Percentiles rank a stretch among this genome's conserved stretches.
Conservation (phyloP, 768 basidiomycete genomes). For the Rossbeevera mucosa region DNA sequence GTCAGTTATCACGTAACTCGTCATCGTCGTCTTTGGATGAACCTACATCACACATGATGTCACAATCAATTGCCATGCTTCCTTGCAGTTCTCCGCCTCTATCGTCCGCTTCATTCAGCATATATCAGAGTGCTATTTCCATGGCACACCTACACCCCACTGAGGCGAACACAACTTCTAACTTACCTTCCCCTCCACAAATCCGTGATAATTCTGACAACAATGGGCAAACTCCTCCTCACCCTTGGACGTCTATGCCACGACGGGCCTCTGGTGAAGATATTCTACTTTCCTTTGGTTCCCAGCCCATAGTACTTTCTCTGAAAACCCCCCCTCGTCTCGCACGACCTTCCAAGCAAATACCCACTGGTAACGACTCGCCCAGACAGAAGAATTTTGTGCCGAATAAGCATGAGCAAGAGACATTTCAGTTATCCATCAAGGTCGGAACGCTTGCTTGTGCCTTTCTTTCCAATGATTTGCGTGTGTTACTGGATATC, state of each 20-base stretch:
- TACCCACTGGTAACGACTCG: not conserved
- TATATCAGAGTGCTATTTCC: slow-evolving; percentile 76
- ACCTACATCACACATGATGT: slow-evolving; percentile 61
- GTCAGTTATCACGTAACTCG: slow-evolving; percentile 41
- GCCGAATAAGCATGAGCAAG: slow-evolving; percentile 16
- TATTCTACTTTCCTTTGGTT: slow-evolving; percentile 55
- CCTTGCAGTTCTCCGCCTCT: slow-evolving; percentile 47
- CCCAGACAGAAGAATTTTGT: slow-evolving; percentile 5
- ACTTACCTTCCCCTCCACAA: not conserved
- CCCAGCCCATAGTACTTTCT: slow-evolving; percentile 54
- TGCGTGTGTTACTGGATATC: slow-evolving; percentile 46
- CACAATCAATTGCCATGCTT: slow-evolving; percentile 65
- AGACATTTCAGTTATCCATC: slow-evolving; percentile 39
- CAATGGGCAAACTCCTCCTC: slow-evolving; percentile 1
- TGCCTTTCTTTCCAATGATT: slow-evolving; percentile 52
- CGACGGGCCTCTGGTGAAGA: slow-evolving; percentile 33
- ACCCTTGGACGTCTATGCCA: slow-evolving; percentile 7
- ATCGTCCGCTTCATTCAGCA: slow-evolving; percentile 54
- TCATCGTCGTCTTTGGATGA: slow-evolving; percentile 64
- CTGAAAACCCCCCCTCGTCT: slow-evolving; percentile 44
- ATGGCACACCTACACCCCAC: slow-evolving; percentile 5
- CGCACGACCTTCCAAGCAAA: slow-evolving; percentile 10
- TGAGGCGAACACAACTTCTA: not conserved
- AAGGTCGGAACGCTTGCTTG: slow-evolving; percentile 51
- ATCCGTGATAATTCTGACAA: not conserved